A percentile compares a stretch with the other conserved stretches of the same genome.
These are phyloP conservation scores for Trichomonascus vanleenenianus DNA, from an alignment of 805 yeast genomes.

Conservation along the genomic window DNA sequence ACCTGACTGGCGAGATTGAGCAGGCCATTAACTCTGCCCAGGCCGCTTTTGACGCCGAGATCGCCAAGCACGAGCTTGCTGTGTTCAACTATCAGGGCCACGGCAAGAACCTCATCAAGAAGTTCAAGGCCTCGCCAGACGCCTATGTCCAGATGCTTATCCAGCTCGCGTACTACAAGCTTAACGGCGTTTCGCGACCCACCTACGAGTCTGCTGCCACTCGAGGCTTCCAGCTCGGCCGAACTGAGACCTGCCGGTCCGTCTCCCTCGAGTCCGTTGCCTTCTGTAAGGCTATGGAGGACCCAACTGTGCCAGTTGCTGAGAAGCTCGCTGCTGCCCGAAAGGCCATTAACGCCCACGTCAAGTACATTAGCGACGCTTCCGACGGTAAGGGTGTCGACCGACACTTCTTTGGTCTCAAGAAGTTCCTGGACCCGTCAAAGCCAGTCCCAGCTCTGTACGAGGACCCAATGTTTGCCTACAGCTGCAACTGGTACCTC, in stretches of 20 bases:
- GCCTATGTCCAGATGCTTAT: conserved; percentile 86
- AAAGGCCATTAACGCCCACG: conserved; percentile 67
- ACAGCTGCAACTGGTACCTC: conserved; percentile 77
- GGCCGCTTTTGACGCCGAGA: conserved; percentile 46
- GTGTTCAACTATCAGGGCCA: conserved; percentile 76
- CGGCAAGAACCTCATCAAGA: conserved; percentile 81
- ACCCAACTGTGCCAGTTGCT: conserved; percentile 39
- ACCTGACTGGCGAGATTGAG: conserved; percentile 45
- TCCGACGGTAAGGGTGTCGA: conserved; percentile 85
- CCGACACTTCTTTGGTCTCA: conserved; percentile 86
- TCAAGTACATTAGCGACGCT: conserved; percentile 65
- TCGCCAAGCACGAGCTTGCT: conserved; percentile 61
- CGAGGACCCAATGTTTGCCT: conserved; percentile 65
- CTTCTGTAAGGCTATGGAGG: conserved; percentile 70
- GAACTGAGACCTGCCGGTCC: conserved; percentile 89
- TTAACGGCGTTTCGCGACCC: conserved; percentile 73
- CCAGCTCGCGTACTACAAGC: conserved; percentile 84
- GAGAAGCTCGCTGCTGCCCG: conserved; percentile 63
- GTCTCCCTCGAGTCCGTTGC: conserved; percentile 64
- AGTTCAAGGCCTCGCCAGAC: conserved; percentile 84
- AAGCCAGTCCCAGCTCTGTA: conserved; percentile 59
- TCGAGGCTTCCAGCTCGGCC: conserved; percentile 76
- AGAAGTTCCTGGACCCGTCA: conserved; percentile 54
- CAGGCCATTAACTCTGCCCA: conserved; percentile 49
- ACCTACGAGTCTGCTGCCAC: conserved; percentile 97